Evolutionary conservation across 345 rosid species (phyloP), one percentile per base, ranked within the genome.

Genomic region (Camelina laxa): DNA sequence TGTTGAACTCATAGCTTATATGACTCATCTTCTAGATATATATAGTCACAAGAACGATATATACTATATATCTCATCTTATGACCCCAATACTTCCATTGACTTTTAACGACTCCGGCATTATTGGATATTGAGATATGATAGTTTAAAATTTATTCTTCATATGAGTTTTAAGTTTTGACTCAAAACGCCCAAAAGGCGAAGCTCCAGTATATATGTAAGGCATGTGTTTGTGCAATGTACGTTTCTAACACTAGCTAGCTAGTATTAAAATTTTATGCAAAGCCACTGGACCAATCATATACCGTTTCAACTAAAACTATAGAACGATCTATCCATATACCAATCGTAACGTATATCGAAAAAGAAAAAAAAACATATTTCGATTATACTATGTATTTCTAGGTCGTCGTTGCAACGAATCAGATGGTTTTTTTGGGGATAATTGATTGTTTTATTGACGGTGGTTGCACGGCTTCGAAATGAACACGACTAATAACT

Each of bases 51-150:
- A 7, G 41, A 15, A 57, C 39, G 9, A 35, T 58, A 9, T n/a
- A 58, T 8, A 9, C 36, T 27, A 27, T 33, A 15, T 33, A 33
- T 33, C 19, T 16, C 31, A 60, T 38, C 47, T 38, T 36, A 60
- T 60, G 33, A 6, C 17, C 48, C 48, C n/a, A 38, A 60, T 6
- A 39, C 39, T 60, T 20, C 7, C 31, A 39, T 39, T 60, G 65
- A 60, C 65, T 60, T 39, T 39, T 20, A 36, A 20, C 17, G 27
- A 36, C 64, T 59, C 10, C 5, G n/a, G 45, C 65, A 39, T 20
- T 6, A 39, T 38, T 60, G 31, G 17, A 38, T 38, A 17, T 39
- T 11, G 17, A 60, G 30, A 17, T 49, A 60, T 17, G 30, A 60
- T 60, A 59, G 21, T 24, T 55, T 55, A 54, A 27, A 12, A 13